phyloP scores from a whole-genome alignment of 129 eudicot genomes.

The Helichrysum umbraculigerum region DNA sequence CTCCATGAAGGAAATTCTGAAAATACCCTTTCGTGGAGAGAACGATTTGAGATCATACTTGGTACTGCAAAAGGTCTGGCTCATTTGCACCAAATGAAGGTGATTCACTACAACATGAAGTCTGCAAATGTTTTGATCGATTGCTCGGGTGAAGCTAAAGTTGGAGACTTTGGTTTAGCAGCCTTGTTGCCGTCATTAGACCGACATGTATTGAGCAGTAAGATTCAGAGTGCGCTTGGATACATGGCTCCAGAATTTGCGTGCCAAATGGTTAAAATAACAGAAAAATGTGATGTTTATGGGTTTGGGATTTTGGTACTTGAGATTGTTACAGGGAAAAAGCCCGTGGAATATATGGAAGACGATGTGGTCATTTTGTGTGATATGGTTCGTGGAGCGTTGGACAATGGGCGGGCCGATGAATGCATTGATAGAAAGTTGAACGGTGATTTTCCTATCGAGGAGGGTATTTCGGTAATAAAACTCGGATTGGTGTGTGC shows the following conservation, averaged over 20 bases:
- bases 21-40: conserved; percentile 67
- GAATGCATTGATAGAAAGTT: conserved; percentile 72
- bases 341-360: conserved; percentile 95
- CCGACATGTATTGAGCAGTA: conserved; percentile 79
- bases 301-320: conserved; percentile 84
- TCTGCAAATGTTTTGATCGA: conserved; percentile 69
- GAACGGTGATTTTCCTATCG: conserved; percentile 50
- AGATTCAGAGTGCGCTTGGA: conserved; percentile 94
- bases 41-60: conserved; percentile 65
- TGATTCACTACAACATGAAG: conserved; percentile 83
- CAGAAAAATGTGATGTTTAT: conserved; percentile 90
- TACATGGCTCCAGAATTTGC: conserved; percentile 98
- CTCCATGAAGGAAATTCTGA: conserved; percentile 57
- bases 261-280: conserved; percentile 83
- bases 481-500: conserved; percentile 93
- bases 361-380: conserved; percentile 90
- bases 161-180: conserved; percentile 88
- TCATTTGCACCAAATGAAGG: conserved; percentile 60
- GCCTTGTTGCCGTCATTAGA: conserved; percentile 66
- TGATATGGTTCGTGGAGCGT: conserved; percentile 83
- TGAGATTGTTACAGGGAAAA: conserved; percentile 83
- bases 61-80: conserved; percentile 90
- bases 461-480: conserved; percentile 78
- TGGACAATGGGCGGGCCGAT: conserved; percentile 68
- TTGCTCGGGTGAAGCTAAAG: conserved; percentile 63